phyloP scores from a whole-genome alignment of 768 basidiomycete species.

The Calocybe cyanea region DNA sequence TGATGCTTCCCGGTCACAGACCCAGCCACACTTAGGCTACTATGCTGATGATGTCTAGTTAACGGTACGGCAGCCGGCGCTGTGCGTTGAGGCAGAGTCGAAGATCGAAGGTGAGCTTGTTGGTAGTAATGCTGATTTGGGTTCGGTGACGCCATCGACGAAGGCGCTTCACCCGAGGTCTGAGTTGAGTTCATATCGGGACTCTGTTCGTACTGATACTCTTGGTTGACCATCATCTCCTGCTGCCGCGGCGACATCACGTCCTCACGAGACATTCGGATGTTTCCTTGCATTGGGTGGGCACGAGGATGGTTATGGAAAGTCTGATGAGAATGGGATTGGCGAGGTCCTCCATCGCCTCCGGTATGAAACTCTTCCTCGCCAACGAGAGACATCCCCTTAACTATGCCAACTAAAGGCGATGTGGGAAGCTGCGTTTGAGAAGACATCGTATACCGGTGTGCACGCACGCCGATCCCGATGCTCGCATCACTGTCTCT shows the following conservation, averaged over 20 bases:
- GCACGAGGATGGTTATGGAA: slow-evolving; percentile 8
- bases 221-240: not conserved
- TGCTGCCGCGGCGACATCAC: slow-evolving; percentile 1
- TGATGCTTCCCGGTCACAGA: not conserved
- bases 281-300: slow-evolving; percentile 13
- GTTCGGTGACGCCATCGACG: slow-evolving; percentile 3
- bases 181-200: slow-evolving; percentile 16
- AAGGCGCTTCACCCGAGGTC: not conserved
- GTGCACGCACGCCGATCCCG: slow-evolving; percentile 37
- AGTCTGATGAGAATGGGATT: not conserved
- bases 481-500: slow-evolving; percentile 18
- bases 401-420: slow-evolving; percentile 16
- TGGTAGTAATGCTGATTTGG: slow-evolving; percentile 20
- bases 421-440: slow-evolving; percentile 19
- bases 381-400: slow-evolving; percentile 19
- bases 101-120: slow-evolving; percentile 39
- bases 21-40: slow-evolving; percentile 40
- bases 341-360: not conserved
- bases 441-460: slow-evolving; percentile 37
- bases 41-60: slow-evolving; percentile 44
- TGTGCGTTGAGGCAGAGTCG: slow-evolving; percentile 41
- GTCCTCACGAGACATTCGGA: slow-evolving; percentile 6
- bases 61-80: slow-evolving; percentile 24
- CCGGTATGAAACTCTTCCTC: slow-evolving; percentile 37
- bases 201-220: no score